phyloP scores from a whole-genome alignment of 2,329 filamentous ascomycete species.

The Apiospora koreana region DNA sequence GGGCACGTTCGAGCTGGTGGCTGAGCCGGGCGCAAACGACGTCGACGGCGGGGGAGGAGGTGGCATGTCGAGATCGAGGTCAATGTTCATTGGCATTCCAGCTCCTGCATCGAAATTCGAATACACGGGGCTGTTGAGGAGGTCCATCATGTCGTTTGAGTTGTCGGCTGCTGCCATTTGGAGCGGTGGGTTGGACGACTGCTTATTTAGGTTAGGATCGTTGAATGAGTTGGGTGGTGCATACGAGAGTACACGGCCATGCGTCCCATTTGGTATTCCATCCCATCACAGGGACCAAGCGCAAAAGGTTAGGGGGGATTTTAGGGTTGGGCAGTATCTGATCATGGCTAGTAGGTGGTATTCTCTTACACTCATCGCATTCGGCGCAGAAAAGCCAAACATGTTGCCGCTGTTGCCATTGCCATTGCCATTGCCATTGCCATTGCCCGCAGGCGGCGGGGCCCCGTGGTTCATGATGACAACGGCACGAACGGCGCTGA shows the following conservation, averaged over 20 bases:
- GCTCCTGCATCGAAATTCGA: slow-evolving; percentile 28
- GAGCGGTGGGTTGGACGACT: slow-evolving; percentile 11
- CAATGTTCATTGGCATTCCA: slow-evolving; percentile 46
- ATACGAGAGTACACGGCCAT: not conserved
- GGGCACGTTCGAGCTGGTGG: not conserved
- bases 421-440: not conserved
- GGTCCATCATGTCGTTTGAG: slow-evolving; percentile 41
- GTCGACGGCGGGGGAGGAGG: slow-evolving; percentile 26
- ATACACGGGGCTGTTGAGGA: slow-evolving; percentile 45
- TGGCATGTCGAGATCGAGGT: slow-evolving; percentile 32
- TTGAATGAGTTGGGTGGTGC: slow-evolving; percentile 8
- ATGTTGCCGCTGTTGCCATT: slow-evolving; percentile 22
- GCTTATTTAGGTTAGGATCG: slow-evolving; percentile 7
- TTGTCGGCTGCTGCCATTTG: slow-evolving; percentile 27
- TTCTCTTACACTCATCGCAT: slow-evolving; percentile 8
- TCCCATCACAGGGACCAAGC: slow-evolving; percentile 6
- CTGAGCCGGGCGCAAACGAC: slow-evolving; percentile 26
- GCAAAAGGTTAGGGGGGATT: not conserved
- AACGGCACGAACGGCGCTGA: not conserved
- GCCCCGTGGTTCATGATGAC: slow-evolving; percentile 15
- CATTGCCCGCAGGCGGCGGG: slow-evolving; percentile 27
- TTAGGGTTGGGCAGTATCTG: not conserved
- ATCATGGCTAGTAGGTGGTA: not conserved
- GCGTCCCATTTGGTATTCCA: slow-evolving; percentile 4
- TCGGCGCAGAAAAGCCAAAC: slow-evolving; percentile 28